A percentile compares a stretch with the other conserved stretches of the same genome.
phyloP scores from a whole-genome alignment of 2,329 filamentous ascomycete genomes.

The Penicillium palitans region DNA sequence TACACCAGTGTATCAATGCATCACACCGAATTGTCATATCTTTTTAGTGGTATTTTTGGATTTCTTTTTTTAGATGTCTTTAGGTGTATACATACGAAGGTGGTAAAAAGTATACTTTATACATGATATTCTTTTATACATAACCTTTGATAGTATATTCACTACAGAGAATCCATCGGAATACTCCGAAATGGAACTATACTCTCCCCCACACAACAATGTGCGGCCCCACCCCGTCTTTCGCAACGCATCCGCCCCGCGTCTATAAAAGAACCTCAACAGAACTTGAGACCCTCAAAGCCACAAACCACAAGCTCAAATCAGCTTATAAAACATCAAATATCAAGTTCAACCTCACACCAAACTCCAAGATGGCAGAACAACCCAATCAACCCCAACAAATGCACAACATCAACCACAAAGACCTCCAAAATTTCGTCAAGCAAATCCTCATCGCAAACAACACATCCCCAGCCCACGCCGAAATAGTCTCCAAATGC shows the following conservation, averaged over 20 bases:
- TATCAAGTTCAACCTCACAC: neutral
- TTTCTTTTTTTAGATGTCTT: too few species aligned
- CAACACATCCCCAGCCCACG: slow-evolving; percentile 60
- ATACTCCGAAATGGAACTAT: neutral
- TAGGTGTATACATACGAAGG: too few species aligned
- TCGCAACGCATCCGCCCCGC: slow-evolving; percentile 6
- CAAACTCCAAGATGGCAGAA: slow-evolving; percentile 11
- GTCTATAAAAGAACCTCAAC: slow-evolving; percentile 9
- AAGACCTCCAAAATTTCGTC: slow-evolving; percentile 28
- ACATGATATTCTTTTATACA: too few species aligned
- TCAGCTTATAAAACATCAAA: neutral
- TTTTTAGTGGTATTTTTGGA: too few species aligned
- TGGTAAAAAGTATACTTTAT: too few species aligned
- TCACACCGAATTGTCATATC: neutral
- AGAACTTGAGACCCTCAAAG: neutral
- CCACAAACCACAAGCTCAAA: neutral
- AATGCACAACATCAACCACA: slow-evolving; percentile 21
- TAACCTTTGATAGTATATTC: neutral
- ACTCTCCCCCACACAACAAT: slow-evolving; percentile 1
- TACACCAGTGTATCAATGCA: too few species aligned
- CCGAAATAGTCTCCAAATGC: slow-evolving; percentile 63
- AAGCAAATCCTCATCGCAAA: slow-evolving; percentile 41
- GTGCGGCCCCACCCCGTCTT: slow-evolving; percentile 1
- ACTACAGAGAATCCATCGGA: neutral
- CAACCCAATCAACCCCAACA: slow-evolving; percentile 7